A percentile compares a stretch with the other conserved stretches of the same genome.
phyloP scores from a whole-genome alignment of 176 grass and related monocot species.

The Metroxylon sagu region DNA sequence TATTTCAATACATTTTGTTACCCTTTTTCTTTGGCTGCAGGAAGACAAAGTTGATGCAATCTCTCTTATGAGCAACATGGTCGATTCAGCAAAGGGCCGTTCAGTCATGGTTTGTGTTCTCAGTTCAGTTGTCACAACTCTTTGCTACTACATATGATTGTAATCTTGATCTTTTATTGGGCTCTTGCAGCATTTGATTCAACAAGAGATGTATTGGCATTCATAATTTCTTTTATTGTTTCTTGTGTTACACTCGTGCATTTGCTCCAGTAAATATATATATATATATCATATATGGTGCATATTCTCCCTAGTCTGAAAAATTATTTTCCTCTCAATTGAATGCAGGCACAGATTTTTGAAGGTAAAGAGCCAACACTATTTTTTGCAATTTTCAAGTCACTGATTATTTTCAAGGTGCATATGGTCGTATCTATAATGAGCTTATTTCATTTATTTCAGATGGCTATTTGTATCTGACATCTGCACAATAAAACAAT shows the following conservation, averaged over 20 bases:
- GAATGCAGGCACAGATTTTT: slow-evolving; percentile 50
- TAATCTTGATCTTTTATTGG: too few relatives aligned
- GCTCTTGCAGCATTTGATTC: too few relatives aligned
- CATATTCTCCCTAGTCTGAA: too few relatives aligned
- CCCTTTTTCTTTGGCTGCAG: slow-evolving; percentile 31
- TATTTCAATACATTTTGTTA: slow-evolving; percentile 16
- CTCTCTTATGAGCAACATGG: slow-evolving; percentile 37
- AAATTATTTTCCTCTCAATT: not conserved
- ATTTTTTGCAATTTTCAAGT: slow-evolving; percentile 70
- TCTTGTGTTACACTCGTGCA: too few relatives aligned
- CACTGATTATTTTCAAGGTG: slow-evolving; percentile 68
- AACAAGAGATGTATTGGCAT: too few relatives aligned
- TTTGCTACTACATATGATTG: too few relatives aligned
- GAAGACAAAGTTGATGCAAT: slow-evolving; percentile 35
- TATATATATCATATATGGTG: too few relatives aligned
- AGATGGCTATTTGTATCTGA: too few relatives aligned
- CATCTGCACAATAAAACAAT: too few relatives aligned
- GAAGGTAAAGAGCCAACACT: slow-evolving; percentile 64
- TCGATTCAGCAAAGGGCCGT: slow-evolving; percentile 47
- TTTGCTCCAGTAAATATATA: too few relatives aligned
- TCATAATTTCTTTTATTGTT: too few relatives aligned
- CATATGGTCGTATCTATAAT: not conserved
- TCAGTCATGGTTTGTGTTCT: slow-evolving; percentile 28
- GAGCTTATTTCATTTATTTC: not conserved
- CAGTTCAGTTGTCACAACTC: too few relatives aligned